Conservation (phyloP, 2,329 filamentous ascomycete species). For the Neonectria hederae region DNA sequence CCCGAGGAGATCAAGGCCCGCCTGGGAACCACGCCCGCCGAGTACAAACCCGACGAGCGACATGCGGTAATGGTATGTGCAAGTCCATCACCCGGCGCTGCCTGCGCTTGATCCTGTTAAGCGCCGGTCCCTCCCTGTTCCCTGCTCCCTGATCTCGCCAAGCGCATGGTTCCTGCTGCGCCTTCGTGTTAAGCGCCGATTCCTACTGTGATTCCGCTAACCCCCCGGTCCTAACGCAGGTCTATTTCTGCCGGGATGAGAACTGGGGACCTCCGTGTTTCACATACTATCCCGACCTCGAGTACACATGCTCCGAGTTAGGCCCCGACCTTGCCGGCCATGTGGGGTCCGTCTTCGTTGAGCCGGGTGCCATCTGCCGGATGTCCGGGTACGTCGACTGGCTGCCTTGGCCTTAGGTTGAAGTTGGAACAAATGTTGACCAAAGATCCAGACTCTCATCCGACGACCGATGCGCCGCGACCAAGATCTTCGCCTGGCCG, state of each 20-base stretch:
- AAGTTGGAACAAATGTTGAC: conserved; percentile 14
- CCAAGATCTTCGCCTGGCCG: conserved; percentile 39
- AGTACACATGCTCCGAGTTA: conserved; percentile 39
- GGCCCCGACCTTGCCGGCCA: conserved; percentile 32
- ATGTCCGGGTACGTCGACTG: conserved; percentile 32
- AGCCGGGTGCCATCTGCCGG: conserved; percentile 38
- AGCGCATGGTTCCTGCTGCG: neutral
- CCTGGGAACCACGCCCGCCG: conserved; percentile 31
- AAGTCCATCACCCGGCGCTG: neutral
- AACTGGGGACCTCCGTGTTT: conserved; percentile 41
- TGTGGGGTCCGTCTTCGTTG: conserved; percentile 39
- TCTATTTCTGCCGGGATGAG: conserved; percentile 41
- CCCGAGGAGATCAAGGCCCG: conserved; percentile 35
- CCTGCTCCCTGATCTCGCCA: neutral
- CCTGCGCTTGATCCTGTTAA: conserved; percentile 10
- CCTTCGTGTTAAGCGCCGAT: neutral
- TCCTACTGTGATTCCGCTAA: conserved; percentile 12
- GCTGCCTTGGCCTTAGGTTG: neutral
- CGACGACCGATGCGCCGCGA: conserved; percentile 23
- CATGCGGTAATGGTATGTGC: conserved; percentile 31
- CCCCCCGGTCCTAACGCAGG: conserved; percentile 16
- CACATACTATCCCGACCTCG: conserved; percentile 34
- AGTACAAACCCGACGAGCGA: conserved; percentile 27
- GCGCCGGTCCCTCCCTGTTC: too few species aligned
- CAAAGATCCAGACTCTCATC: conserved; percentile 18